Conservation (phyloP, 495 filamentous ascomycete genomes). For the Annulohypoxylon bovei region DNA sequence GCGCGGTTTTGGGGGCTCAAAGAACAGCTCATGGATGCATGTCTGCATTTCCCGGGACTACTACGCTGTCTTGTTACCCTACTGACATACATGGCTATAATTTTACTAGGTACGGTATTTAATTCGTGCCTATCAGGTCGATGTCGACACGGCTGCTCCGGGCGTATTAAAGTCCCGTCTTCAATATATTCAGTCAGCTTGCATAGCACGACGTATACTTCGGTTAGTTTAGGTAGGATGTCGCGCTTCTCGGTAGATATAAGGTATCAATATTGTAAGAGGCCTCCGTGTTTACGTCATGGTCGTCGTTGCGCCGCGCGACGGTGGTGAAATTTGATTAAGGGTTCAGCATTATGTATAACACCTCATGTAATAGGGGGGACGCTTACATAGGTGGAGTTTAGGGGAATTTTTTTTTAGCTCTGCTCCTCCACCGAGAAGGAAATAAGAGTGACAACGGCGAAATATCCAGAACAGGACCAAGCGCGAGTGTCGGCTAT, state of each 20-base stretch:
- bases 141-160: slow-evolving; percentile 14
- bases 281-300: slow-evolving; percentile 28
- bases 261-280: slow-evolving; percentile 19
- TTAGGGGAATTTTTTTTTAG: slow-evolving; percentile 5
- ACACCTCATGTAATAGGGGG: neutral
- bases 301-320: slow-evolving; percentile 3
- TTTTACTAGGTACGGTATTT: slow-evolving; percentile 22
- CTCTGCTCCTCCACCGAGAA: slow-evolving; percentile 11
- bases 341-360: slow-evolving; percentile 12
- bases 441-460: neutral
- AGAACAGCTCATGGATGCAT: slow-evolving; percentile 38
- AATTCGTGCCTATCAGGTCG: slow-evolving; percentile 21
- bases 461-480: slow-evolving; percentile 20
- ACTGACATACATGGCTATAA: slow-evolving; percentile 16
- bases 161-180: slow-evolving; percentile 14
- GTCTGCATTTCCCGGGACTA: slow-evolving; percentile 32
- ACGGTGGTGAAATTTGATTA: slow-evolving; percentile 16
- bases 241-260: slow-evolving; percentile 29
- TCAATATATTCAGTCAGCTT: slow-evolving; percentile 18
- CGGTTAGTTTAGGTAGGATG: slow-evolving; percentile 17
- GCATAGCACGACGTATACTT: slow-evolving; percentile 27
- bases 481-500: slow-evolving; percentile 19
- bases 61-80: slow-evolving; percentile 40
- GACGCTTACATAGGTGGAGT: slow-evolving; percentile 10
- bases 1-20: slow-evolving; percentile 36